Evolutionary conservation across 495 filamentous ascomycete genomes (phyloP).

Genomic region (Astrothelium subdiscretum): DNA sequence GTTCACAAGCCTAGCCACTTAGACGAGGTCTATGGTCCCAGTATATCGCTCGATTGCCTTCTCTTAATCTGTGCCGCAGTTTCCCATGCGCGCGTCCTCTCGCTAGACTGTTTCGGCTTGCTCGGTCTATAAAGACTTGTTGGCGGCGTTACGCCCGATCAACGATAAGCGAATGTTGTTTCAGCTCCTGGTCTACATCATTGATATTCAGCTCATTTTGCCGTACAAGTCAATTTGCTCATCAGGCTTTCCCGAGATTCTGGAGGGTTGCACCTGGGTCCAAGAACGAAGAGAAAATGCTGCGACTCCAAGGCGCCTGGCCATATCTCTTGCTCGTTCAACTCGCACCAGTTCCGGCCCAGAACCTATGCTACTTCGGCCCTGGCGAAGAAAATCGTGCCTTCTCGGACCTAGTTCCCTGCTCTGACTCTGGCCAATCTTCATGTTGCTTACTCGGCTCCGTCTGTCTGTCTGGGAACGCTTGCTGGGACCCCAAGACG

Average conservation of each 20-base stretch:
- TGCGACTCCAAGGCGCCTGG: background rate
- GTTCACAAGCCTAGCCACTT: too few species aligned
- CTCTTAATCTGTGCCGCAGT: too few species aligned
- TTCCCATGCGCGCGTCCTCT: too few species aligned
- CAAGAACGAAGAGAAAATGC: background rate
- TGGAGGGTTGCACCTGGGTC: background rate
- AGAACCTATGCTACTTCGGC: background rate
- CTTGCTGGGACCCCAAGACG: conserved; percentile 10
- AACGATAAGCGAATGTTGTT: too few species aligned
- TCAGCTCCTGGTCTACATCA: too few species aligned
- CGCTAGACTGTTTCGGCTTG: too few species aligned
- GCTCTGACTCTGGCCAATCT: conserved; percentile 21
- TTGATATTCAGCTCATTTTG: too few species aligned
- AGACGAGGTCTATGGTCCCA: too few species aligned
- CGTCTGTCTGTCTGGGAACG: conserved; percentile 10
- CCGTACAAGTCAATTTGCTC: background rate
- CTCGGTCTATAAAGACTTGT: too few species aligned
- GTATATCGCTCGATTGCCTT: too few species aligned
- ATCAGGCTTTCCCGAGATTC: background rate
- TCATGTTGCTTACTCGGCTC: conserved; percentile 9
- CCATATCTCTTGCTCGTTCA: background rate
- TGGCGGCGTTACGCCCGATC: too few species aligned
- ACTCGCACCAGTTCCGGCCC: background rate
- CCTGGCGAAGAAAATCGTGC: background rate
- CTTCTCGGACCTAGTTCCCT: background rate